A percentile compares a stretch with the other conserved stretches of the same genome.
phyloP scores from a whole-genome alignment of 2,329 filamentous ascomycete genomes.

The Scedosporium dehoogii region DNA sequence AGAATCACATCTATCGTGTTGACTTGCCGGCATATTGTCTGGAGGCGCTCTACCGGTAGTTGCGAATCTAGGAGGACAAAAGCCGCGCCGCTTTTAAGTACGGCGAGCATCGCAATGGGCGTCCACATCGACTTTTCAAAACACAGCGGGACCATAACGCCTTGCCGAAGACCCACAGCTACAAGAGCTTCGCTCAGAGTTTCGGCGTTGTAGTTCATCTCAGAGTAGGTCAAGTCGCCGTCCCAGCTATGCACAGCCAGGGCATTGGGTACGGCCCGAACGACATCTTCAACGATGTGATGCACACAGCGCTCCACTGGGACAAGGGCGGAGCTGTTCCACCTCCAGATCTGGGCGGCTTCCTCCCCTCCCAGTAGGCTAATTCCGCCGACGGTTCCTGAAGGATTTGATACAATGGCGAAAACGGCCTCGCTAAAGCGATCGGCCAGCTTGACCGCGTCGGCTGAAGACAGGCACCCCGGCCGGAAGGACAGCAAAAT shows the following conservation, averaged over 20 bases:
- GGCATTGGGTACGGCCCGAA: conserved; percentile 11
- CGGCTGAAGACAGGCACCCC: conserved; percentile 36
- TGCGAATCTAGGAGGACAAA: too few species aligned
- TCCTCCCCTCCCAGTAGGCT: too few species aligned
- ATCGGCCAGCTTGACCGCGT: conserved; percentile 24
- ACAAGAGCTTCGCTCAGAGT: conserved; percentile 28
- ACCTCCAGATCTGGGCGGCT: too few species aligned
- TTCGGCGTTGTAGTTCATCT: conserved; percentile 32
- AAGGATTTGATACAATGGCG: too few species aligned
- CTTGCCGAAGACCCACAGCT: conserved; percentile 23
- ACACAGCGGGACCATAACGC: conserved; percentile 33
- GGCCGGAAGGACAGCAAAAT: conserved; percentile 34
- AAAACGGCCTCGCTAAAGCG: too few species aligned
- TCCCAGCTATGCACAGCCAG: conserved; percentile 40
- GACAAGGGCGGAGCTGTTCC: too few species aligned
- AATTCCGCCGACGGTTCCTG: too few species aligned
- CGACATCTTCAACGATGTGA: too few species aligned
- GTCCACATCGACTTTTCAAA: conserved; percentile 40
- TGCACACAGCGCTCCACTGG: too few species aligned
- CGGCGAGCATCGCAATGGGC: conserved; percentile 30
- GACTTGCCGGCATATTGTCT: too few species aligned
- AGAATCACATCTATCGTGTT: too few species aligned
- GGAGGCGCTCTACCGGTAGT: too few species aligned
- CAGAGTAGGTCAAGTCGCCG: conserved; percentile 33
- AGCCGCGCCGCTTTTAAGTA: conserved; percentile 34